Conservation (phyloP, 2,329 filamentous ascomycete species). For the Aspergillus aculeatus region DNA sequence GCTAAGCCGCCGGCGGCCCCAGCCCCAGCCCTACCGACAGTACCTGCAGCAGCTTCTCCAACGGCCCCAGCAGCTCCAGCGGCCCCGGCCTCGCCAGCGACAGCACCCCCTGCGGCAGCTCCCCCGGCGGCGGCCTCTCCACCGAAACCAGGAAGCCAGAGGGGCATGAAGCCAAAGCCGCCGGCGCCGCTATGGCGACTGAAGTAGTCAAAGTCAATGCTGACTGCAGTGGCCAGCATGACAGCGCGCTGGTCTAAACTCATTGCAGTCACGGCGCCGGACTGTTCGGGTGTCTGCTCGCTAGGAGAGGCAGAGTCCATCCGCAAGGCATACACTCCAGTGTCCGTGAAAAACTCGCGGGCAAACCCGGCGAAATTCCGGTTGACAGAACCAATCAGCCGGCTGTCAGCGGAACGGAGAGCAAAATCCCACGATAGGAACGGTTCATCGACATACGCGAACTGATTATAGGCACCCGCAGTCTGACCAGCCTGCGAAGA, state of each 20-base stretch:
- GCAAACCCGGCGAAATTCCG: constrained; percentile 64
- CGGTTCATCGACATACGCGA: constrained; percentile 62
- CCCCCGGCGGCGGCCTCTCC: constrained; percentile 42
- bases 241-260: constrained; percentile 65
- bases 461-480: constrained; percentile 55
- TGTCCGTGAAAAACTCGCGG: constrained; percentile 65
- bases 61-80: constrained; percentile 28
- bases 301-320: constrained; percentile 60
- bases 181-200: constrained; percentile 56
- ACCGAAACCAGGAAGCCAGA: constrained; percentile 50
- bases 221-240: constrained; percentile 66
- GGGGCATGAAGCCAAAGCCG: constrained; percentile 52
- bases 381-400: constrained; percentile 61
- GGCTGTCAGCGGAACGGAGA: constrained; percentile 51
- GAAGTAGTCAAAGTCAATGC: constrained; percentile 67
- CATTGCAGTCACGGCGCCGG: constrained; percentile 50
- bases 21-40: constrained; percentile 38
- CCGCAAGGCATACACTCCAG: constrained; percentile 62
- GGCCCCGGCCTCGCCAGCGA: constrained; percentile 37
- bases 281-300: constrained; percentile 28
- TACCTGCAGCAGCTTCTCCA: constrained; percentile 39
- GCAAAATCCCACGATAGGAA: constrained; percentile 66
- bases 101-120: constrained; percentile 38
- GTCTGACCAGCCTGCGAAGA: constrained; percentile 22
- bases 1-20: constrained; percentile 43